phyloP scores from a whole-genome alignment of 2,329 filamentous ascomycete species.

The Colletotrichum spaethianum region DNA sequence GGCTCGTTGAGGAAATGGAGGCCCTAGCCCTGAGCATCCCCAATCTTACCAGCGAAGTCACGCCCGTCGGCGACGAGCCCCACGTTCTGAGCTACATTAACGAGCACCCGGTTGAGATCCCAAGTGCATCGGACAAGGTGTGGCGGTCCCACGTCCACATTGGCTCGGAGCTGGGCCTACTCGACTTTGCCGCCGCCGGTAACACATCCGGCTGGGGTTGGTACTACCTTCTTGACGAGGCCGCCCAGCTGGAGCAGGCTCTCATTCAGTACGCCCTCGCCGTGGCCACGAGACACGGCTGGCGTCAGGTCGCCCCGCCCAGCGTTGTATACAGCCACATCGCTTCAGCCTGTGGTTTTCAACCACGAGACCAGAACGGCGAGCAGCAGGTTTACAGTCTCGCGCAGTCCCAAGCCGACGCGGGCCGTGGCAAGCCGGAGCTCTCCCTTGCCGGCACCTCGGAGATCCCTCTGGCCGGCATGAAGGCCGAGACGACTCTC shows the following conservation, averaged over 20 bases:
- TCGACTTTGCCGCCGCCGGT: conserved; percentile 88
- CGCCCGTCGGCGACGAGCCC: conserved; percentile 79
- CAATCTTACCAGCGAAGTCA: conserved; percentile 84
- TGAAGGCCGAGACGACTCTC: conserved; percentile 83
- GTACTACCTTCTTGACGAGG: conserved; percentile 96
- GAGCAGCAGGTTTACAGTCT: conserved; percentile 94
- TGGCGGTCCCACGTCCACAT: conserved; percentile 89
- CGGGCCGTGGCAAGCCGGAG: conserved; percentile 73
- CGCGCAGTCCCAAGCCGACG: conserved; percentile 75
- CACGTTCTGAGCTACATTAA: conserved; percentile 84
- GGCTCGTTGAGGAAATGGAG: conserved; percentile 76
- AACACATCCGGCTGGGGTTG: conserved; percentile 95
- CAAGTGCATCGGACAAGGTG: conserved; percentile 56
- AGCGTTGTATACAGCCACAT: conserved; percentile 94
- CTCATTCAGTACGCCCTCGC: conserved; percentile 88
- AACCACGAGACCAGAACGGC: conserved; percentile 89
- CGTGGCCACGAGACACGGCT: conserved; percentile 80
- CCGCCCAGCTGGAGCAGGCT: conserved; percentile 93
- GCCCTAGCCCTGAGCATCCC: conserved; percentile 83
- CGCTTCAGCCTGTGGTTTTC: conserved; percentile 91
- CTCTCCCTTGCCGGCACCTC: conserved; percentile 89
- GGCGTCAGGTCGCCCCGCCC: conserved; percentile 86
- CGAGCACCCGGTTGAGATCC: conserved; percentile 66
- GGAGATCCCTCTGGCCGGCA: conserved; percentile 93
- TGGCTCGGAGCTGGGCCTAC: conserved; percentile 85